Conservation (phyloP, 805 yeast genomes). For the Dipodascus albidus region DNA sequence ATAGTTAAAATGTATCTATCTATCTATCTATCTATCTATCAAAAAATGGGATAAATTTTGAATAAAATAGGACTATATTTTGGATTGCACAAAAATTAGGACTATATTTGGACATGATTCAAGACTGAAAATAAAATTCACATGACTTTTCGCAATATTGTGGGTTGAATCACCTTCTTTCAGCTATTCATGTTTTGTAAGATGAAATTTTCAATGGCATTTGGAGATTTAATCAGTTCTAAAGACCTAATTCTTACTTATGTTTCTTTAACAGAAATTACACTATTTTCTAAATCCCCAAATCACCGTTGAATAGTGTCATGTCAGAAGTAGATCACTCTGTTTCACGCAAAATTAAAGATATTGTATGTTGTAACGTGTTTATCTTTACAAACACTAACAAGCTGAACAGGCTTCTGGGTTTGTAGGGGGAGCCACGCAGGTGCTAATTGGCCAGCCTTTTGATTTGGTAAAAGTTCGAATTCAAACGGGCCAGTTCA, state of each 20-base stretch:
- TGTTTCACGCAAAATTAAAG: conserved; percentile 37
- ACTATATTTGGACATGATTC: neutral
- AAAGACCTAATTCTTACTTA: too few species aligned
- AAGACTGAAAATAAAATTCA: neutral
- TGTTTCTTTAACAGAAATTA: too few species aligned
- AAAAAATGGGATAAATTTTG: neutral
- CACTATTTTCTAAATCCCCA: too few species aligned
- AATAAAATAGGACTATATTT: neutral
- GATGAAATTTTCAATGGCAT: neutral
- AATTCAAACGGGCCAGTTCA: conserved; percentile 56
- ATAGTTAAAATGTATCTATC: too few species aligned
- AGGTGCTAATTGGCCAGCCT: conserved; percentile 51
- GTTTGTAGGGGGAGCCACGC: conserved; percentile 44
- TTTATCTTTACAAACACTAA: conserved; percentile 9
- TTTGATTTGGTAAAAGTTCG: conserved; percentile 62
- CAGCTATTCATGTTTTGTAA: neutral
- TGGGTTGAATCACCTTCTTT: neutral
- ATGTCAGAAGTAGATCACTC: conserved; percentile 23
- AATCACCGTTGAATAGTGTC: neutral
- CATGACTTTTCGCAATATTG: neutral
- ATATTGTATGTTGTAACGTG: conserved; percentile 24
- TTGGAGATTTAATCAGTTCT: too few species aligned
- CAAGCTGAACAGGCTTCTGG: conserved; percentile 30
- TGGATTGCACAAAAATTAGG: neutral
- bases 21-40: too few species aligned